Evolutionary conservation across 306 rosid species (phyloP).

Genomic region (Hylodesmum podocarpum): DNA sequence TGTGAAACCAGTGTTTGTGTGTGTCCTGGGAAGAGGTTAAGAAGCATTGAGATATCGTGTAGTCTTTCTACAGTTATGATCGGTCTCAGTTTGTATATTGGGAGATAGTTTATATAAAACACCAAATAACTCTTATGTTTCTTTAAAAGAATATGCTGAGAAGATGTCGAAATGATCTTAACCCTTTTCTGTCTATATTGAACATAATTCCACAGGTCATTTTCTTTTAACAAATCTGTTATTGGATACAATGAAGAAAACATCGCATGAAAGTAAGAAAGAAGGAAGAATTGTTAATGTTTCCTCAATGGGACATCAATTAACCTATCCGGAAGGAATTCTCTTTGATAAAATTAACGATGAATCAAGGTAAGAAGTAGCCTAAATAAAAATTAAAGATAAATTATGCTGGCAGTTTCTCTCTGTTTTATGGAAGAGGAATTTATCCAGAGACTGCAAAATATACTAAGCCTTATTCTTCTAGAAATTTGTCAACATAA

Average conservation of each 20-base stretch:
- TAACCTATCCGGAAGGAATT: not conserved
- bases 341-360: not conserved
- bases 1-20: too few species aligned
- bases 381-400: not conserved
- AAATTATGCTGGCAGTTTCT: not conserved
- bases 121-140: too few species aligned
- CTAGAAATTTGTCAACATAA: not conserved
- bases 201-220: conserved; percentile 57
- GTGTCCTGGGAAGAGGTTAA: too few species aligned
- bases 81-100: too few species aligned
- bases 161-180: not conserved
- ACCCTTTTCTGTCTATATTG: too few species aligned
- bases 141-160: not conserved
- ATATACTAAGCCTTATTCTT: not conserved
- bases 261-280: not conserved
- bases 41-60: too few species aligned
- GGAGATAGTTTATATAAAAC: too few species aligned
- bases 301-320: not conserved
- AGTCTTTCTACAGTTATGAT: too few species aligned
- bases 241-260: conserved; percentile 77
- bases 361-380: not conserved
- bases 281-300: not conserved
- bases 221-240: conserved; percentile 82
- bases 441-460: not conserved
- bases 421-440: not conserved